Conservation (phyloP, 2,329 filamentous ascomycete species). For the Fusarium vanettenii region DNA sequence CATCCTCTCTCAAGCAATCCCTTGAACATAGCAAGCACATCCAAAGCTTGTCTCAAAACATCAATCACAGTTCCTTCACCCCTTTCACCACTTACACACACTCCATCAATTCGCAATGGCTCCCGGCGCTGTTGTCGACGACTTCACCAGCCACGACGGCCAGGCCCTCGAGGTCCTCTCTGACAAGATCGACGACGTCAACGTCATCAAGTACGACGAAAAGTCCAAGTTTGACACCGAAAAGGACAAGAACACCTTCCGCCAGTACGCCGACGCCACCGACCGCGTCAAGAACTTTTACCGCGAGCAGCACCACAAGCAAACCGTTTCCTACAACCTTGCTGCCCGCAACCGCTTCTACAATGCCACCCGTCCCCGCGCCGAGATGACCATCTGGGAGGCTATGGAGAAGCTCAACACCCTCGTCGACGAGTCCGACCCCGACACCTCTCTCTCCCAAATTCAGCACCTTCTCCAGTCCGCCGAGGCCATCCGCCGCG, state of each 20-base stretch:
- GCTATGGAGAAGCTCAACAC: constrained; percentile 94
- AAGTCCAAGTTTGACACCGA: constrained; percentile 75
- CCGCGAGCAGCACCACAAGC: constrained; percentile 75
- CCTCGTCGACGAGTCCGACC: constrained; percentile 90
- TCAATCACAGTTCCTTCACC: neutral
- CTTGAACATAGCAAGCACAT: neutral
- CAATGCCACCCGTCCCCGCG: constrained; percentile 68
- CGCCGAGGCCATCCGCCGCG: constrained; percentile 88
- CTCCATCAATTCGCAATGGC: constrained; percentile 40
- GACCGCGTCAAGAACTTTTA: constrained; percentile 91
- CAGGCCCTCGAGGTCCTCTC: constrained; percentile 61
- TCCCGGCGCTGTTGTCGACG: constrained; percentile 40
- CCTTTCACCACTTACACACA: constrained; percentile 22
- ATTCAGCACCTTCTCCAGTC: constrained; percentile 91
- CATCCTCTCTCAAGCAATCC: constrained; percentile 10
- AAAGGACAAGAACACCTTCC: constrained; percentile 84
- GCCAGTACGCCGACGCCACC: constrained; percentile 85
- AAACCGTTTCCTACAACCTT: constrained; percentile 87
- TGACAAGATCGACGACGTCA: constrained; percentile 63
- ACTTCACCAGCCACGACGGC: constrained; percentile 38
- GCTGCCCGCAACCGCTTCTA: constrained; percentile 73
- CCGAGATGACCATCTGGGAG: constrained; percentile 88
- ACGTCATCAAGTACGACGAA: constrained; percentile 61
- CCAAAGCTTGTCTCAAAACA: neutral
- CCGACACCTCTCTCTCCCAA: constrained; percentile 87